Evolutionary conservation across 345 rosid species (phyloP), one percentile per base, ranked within the genome.

Genomic region (Aurinia saxatilis): DNA sequence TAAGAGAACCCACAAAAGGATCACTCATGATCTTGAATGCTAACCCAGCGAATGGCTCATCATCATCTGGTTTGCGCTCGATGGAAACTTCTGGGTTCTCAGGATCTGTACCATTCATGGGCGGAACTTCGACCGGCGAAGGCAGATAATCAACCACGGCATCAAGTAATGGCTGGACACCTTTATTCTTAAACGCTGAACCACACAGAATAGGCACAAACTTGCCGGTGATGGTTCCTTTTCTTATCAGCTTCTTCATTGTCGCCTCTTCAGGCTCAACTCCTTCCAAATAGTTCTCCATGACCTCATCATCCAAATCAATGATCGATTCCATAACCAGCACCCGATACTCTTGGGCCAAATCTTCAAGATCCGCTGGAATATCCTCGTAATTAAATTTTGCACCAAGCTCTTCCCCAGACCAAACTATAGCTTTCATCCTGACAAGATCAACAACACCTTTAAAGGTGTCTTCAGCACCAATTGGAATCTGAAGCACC

Each of bases 11-110:
- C 21, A 92, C 98, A 42, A 89, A 92, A 46, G 98, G 69, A 75
- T 92, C 96, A 23, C 82, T 92, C 97, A 92, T 92, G 74, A 92
- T 92, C 85, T 92, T 92, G 81, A 92, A 92, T 31, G 98, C 98
- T 40, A 92, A 72, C 49, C 98, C 93, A 33, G 95, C 75, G 38
- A 89, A 92, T 39, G 96, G 95, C 71, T 85, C 95, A 12, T 81
- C 85, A 67, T 89, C 96, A 66, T 81, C 81, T 18, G 96, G 82
- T 19, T 73, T 72, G 66, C 95, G 73, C 7, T 75, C 79, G 27
- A 85, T 67, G 7, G 40, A 71, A 48, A 64, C 17, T 68, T 89
- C 95, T 2, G 95, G 95, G 50, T 87, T 80, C 71, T 92, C 96
- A 30, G 98, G 98, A 70, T 92, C 96, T 46, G 91, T 72, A 36